These are phyloP conservation scores for Curvularia sp. DNA, from an alignment of 2,329 filamentous ascomycete genomes.

Conservation along the genomic window DNA sequence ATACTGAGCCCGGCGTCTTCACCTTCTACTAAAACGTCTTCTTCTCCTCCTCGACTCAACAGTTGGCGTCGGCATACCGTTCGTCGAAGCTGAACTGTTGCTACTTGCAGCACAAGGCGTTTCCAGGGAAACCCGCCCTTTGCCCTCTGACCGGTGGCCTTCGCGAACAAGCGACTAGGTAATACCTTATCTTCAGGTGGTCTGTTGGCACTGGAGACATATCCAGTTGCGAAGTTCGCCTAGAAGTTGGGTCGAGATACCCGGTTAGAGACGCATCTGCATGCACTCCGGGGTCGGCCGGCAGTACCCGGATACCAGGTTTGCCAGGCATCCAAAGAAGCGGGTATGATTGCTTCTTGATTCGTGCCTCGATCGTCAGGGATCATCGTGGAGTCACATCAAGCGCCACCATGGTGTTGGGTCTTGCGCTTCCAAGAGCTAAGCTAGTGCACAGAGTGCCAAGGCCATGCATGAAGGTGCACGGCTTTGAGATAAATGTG, in stretches of 20 bases:
- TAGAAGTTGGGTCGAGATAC: not conserved
- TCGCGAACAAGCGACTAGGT: not conserved
- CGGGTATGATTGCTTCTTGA: not conserved
- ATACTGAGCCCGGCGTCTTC: slow-evolving; percentile 55
- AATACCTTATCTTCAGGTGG: not conserved
- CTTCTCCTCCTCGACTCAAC: slow-evolving; percentile 28
- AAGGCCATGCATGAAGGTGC: not conserved
- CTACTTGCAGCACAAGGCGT: slow-evolving; percentile 15
- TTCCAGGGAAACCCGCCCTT: not conserved
- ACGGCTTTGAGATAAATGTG: not conserved
- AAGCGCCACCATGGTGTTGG: not conserved
- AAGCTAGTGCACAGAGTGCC: not conserved
- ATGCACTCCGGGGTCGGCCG: slow-evolving; percentile 8
- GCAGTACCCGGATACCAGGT: not conserved
- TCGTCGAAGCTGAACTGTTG: slow-evolving; percentile 16
- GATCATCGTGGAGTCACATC: not conserved
- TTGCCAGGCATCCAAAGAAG: not conserved
- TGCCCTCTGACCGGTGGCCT: not conserved
- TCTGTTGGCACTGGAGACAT: not conserved
- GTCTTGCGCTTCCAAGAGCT: not conserved
- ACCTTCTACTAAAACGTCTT: slow-evolving; percentile 49
- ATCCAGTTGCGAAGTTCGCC: not conserved
- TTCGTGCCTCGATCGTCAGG: not conserved
- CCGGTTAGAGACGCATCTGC: not conserved
- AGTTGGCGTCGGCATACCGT: slow-evolving; percentile 21